Base-by-base conservation (phyloP, 371 early-diverging fungal genomes). In the Mortierella sp. region DNA sequence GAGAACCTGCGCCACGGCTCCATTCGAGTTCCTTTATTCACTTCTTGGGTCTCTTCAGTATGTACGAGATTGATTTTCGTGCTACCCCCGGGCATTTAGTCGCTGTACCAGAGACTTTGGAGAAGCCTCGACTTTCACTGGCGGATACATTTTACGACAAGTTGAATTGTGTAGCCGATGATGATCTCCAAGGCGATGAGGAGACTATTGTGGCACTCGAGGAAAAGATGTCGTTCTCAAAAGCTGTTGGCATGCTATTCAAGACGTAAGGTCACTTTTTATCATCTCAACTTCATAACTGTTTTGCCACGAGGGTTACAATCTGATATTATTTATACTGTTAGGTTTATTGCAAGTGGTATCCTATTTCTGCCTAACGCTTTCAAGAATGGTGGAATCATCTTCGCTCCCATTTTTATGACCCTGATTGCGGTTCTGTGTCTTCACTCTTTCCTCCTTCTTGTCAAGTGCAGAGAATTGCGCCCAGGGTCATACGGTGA, bases 401-500 rank as follows among this genome's bases (percentile, higher is more conserved):
- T 90, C 1, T 92, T 94, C 64, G 90, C 95, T 0, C 84, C 92
- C 3, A n/a, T 87, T 21, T 72, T 88, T 48, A 88, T 95, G 86
- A 86, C 88, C 61, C 61, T 87, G 36, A 89, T 94, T 70, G 93
- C 91, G 7, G 86, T 77, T 58, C 77, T 94, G 38, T 92, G 93
- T 9, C 80, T 93, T 32, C 91, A 91, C 73, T 91, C 92, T 62
- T 92, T 93, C 63, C 69, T 94, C 63, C 77, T 94, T 16, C 84
- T 94, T 58, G 70, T 89, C 57, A 89, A 94, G 21, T 93, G 93
- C 72, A 91, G 94, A 53, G 76, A 87, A 43, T 69, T 85, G 58
- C 74, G 91, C 9, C 84, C 89, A 9, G 96, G 96, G 19, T 94
- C 95, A 57, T 98, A 95, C 87, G 97, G 97, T 70, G 97, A 98